Evolutionary conservation across 192 early-diverging fungal species (phyloP), one percentile per base, ranked within the genome.

Genomic region (Blastocladiella britannica): DNA sequence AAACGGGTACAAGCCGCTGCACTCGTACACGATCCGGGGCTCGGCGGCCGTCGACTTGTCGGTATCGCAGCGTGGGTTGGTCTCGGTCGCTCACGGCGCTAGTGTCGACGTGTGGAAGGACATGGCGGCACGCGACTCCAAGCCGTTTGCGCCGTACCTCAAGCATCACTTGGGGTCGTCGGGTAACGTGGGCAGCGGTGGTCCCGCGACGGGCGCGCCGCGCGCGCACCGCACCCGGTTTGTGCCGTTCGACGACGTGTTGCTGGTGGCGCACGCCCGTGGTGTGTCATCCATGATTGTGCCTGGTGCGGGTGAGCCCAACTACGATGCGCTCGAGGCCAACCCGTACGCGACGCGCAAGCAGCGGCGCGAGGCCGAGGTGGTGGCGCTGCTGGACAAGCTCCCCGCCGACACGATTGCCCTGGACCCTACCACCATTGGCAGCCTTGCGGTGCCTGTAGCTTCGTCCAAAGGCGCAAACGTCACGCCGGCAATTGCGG

Each of bases 191-290:
- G n/a, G n/a, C n/a, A n/a, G n/a, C n/a, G n/a, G n/a, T n/a, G n/a
- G n/a, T n/a, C n/a, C n/a, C n/a, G n/a, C n/a, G n/a, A 70, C 81
- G 7, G 63, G 66, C 37, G 37, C 37, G 4, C 69, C 71, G 0
- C 58, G 68, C 0, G 60, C 91, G 22, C 60, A 70, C 12, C 66
- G 74, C 53, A 29, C 90, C 12, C 31, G 62, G 6, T 94, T 97
- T 70, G 86, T 82, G 56, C 93, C 93, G n/a, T 97, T 78, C 79
- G 93, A 97, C 63, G 93, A 97, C 80, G 82, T 90, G 6, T 79
- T 97, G 18, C 90, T 84, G 20, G 65, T 86, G 53, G 87, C 87
- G 22, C 89, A 94, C 71, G 62, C 67, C 20, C 58, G 69, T 18
- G 93, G 93, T 15, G 69, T 97, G 5, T 76, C 75, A 12, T 83